Base-by-base conservation (phyloP, 2,329 filamentous ascomycete species). In the Trichoderma brevicompactum region DNA sequence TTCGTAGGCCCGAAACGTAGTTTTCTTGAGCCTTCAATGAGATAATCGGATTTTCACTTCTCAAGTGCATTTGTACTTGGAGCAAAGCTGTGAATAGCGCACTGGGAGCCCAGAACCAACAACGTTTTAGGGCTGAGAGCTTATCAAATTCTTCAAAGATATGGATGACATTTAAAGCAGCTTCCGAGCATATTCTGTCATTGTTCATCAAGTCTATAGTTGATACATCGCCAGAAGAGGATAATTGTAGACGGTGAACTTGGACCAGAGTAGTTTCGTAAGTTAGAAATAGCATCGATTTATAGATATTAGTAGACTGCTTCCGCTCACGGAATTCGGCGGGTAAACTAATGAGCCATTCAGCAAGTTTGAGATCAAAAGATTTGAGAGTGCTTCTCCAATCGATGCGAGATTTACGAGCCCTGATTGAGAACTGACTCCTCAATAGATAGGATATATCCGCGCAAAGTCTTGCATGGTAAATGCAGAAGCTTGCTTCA, bases 71-170 rank as follows among this genome's bases (percentile, higher is more conserved):
- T 13, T 38, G 34, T 13, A 53, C 3, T 15, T 53, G 50, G 3
- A 53, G n/a, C 2, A 53, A 10, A 1, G 48, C 48, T 12, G 48
- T 36, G 13, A 52, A 52, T 36, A 52, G 15, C 10, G 48, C 28
- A 52, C 15, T 52, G 15, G 48, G 48, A 9, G 48, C 48, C n/a
- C 28, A 52, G 28, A 52, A 52, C 48, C 48, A 53, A 23, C 50
- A 53, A 9, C 38, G 8, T 3, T 34, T 23, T 23, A 53, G 6
- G 10, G n/a, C 50, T 3, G 34, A 40, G n/a, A 40, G 34, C 5
- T 38, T 40, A 19, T 53, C 50, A 7, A 53, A 9, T 15, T 36
- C 50, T 23, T 53, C 34, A 9, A 38, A 53, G 2, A 23, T 53
- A 17, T 4, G 0, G 1, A 53, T 40, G 38, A 53, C 28, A n/a